phyloP scores from a whole-genome alignment of 2,329 filamentous ascomycete species.

The Scorias spongiosa region DNA sequence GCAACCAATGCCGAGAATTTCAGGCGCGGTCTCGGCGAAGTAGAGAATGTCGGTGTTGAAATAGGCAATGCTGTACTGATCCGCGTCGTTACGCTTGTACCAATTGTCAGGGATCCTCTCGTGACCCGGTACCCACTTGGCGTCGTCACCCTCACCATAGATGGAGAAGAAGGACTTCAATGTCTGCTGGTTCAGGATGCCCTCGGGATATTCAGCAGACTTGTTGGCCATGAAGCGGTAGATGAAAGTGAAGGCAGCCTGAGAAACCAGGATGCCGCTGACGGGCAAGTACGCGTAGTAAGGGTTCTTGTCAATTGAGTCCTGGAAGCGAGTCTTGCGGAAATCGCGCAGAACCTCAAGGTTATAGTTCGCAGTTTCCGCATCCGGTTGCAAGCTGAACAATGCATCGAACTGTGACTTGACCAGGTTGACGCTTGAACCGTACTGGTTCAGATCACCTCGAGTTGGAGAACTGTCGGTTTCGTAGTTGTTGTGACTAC shows the following conservation, averaged over 20 bases:
- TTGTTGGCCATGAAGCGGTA: constrained; percentile 27
- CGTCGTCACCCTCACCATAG: constrained; percentile 17
- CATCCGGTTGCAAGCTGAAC: constrained; percentile 13
- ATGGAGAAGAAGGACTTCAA: constrained; percentile 28
- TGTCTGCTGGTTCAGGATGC: constrained; percentile 21
- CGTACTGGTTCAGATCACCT: constrained; percentile 18
- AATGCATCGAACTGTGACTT: constrained; percentile 12
- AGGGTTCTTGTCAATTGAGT: constrained; percentile 16
- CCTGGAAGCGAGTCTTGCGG: constrained; percentile 15
- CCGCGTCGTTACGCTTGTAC: constrained; percentile 16
- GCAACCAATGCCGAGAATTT: constrained; percentile 19
- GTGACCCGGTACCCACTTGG: constrained; percentile 18
- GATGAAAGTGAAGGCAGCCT: constrained; percentile 19
- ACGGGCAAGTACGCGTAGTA: constrained; percentile 11
- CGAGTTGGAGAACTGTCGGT: constrained; percentile 18
- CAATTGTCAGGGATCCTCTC: constrained; percentile 29
- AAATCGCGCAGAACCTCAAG: constrained; percentile 15
- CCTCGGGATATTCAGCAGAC: constrained; percentile 23
- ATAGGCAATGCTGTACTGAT: constrained; percentile 20
- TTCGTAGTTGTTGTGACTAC: constrained; percentile 22
- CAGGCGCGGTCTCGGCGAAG: constrained; percentile 14
- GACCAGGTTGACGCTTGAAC: constrained; percentile 8
- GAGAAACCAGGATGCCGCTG: constrained; percentile 15
- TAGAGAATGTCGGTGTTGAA: constrained; percentile 15
- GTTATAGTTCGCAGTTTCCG: constrained; percentile 17